Evolutionary conservation across 1,139 yeast species (phyloP), one percentile per base, ranked within the genome.

Genomic region (Saccharomyces uvarum): DNA sequence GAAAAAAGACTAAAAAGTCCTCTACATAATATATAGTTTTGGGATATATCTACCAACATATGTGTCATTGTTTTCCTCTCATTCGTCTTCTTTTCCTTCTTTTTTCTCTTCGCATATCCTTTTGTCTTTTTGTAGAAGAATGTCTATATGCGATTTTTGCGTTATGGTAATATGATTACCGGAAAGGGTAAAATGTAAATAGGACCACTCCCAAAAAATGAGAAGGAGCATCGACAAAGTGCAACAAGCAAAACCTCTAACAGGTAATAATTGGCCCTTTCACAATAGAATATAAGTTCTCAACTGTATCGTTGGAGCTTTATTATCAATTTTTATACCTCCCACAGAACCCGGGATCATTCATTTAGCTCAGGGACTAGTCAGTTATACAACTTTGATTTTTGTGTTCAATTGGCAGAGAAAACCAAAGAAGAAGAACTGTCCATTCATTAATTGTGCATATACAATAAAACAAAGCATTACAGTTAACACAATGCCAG

Each of bases 221-320:
- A 16, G 44, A 38, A 16, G 44, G 44, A 38, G 44, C 44, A 38
- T 38, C 44, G 44, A 19, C 5, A 38, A 38, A 38, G 19, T 38
- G 44, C 24, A 38, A 16, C 44, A 13, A 38, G 44, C 24, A 38
- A 38, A 38, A 38, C 44, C 24, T 38, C 44, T 16, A 38, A 9
- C 47, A 31, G 53, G 50, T 51, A 54, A 41, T 6, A n/a, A 27
- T 31, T 44, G 27, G 47, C 51, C 53, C 51, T 55, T 52, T 53
- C 55, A 53, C 55, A 54, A 54, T 48, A 51, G 49, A 19, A 24
- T 5, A 29, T 16, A 16, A 38, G 24, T 16, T 19, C 13, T 38
- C 44, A 38, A 13, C 16, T 38, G 4, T 8, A 19, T 32, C 7
- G 38, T 38, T 11, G 21, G n/a, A 9, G 19, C 16, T 9, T 16